Conservation (phyloP, 2,329 filamentous ascomycete genomes). For the Exophiala sp. region DNA sequence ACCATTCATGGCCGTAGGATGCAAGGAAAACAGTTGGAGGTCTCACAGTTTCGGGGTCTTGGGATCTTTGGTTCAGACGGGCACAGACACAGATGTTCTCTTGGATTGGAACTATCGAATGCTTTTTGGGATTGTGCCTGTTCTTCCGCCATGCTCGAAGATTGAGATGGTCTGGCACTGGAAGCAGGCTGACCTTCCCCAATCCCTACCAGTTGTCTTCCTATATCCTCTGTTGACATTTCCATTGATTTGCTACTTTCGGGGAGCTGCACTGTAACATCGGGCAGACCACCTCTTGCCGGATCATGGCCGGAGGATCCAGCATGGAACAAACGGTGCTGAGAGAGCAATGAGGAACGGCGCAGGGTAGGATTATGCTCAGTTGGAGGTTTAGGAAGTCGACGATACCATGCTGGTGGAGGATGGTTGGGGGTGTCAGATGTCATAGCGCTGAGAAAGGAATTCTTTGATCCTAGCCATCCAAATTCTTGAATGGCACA, state of each 20-base stretch:
- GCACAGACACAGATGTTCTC: constrained; percentile 58
- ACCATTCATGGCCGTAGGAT: constrained; percentile 2
- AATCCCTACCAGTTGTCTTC: neutral
- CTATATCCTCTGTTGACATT: constrained; percentile 7
- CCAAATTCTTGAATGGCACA: constrained; percentile 16
- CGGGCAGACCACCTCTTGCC: constrained; percentile 14
- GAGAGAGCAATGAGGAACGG: constrained; percentile 26
- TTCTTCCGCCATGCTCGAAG: constrained; percentile 10
- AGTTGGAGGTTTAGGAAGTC: constrained; percentile 43
- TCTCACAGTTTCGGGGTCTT: constrained; percentile 66
- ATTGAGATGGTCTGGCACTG: constrained; percentile 6
- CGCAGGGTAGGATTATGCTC: constrained; percentile 33
- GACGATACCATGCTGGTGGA: constrained; percentile 45
- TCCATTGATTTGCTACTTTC: neutral
- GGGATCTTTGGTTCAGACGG: constrained; percentile 69
- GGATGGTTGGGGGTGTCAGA: constrained; percentile 23
- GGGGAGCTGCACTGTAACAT: constrained; percentile 19
- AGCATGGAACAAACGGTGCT: constrained; percentile 28
- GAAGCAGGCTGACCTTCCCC: constrained; percentile 6
- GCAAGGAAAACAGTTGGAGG: neutral
- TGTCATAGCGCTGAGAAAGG: constrained; percentile 31
- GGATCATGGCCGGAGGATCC: constrained; percentile 7
- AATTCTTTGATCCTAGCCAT: constrained; percentile 24
- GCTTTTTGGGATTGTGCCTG: constrained; percentile 1
- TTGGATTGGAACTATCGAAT: constrained; percentile 1